These are phyloP conservation scores for Xylaria bambusicola DNA, from an alignment of 495 filamentous ascomycete genomes.

Conservation along the genomic window DNA sequence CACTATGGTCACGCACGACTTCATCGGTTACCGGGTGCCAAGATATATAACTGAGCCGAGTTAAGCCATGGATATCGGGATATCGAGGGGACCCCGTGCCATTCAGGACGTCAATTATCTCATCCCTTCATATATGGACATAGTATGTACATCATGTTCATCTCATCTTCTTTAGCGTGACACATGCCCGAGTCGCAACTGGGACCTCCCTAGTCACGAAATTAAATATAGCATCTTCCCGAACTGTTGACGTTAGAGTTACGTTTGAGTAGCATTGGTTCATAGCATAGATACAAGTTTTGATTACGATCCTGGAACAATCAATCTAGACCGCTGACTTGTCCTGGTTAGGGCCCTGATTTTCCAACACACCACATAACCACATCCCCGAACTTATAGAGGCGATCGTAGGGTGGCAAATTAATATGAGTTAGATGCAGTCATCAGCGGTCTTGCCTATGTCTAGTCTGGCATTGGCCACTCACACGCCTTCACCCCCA, in stretches of 20 bases:
- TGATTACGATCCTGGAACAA: background rate
- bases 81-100: no score
- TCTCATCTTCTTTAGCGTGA: background rate
- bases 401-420: conserved; percentile 15
- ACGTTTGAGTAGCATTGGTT: conserved; percentile 1
- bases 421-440: conserved; percentile 10
- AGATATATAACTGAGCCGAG: background rate
- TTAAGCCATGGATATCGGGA: background rate
- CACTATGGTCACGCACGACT: background rate
- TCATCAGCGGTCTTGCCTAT: background rate
- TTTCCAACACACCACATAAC: conserved; percentile 9
- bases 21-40: background rate
- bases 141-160: no score
- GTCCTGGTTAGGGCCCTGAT: conserved; percentile 11
- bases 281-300: conserved; percentile 6
- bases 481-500: conserved; percentile 12
- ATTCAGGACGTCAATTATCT: background rate
- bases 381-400: background rate
- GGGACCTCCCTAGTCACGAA: background rate
- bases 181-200: no score
- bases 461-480: conserved; percentile 7
- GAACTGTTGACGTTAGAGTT: background rate
- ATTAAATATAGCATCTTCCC: conserved; percentile 12
- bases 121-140: background rate
- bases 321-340: background rate